Base-by-base conservation (phyloP, 1,284 basidiomycete genomes). In the Papiliotrema flavescens region DNA sequence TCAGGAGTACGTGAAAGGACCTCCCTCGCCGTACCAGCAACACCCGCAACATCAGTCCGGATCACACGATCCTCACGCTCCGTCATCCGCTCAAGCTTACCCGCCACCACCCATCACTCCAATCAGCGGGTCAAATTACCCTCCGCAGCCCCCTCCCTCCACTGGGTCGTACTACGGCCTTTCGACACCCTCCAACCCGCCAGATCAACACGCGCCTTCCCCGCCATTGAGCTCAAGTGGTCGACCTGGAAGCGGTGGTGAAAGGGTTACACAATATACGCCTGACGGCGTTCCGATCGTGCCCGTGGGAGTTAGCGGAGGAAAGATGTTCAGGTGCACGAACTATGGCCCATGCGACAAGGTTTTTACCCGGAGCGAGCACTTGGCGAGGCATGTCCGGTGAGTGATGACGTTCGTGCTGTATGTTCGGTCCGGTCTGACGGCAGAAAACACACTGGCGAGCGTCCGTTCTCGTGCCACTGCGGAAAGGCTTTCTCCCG, bases 311-410 rank as follows among this genome's bases (percentile, higher is more conserved):
- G 67, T 76, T 45, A 70, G 67, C 42, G 75, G 74, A 17, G 75
- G 75, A n/a, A 96, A 95, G 79, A 89, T 93, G 56, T 97, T 96
- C 75, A 89, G 93, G 67, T 98, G 94, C 79, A 83, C 86, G 56
- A 93, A 93, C 9, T 97, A 90, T 73, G 93, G 91, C 61, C 90
- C 94, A 53, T 97, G 94, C 78, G 83, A 88, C 61, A 97, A 97
- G 90, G 90, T 93, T 55, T 97, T 98, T 75, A 90, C 88, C 53
- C 81, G 94, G 73, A 90, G 88, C 74, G 94, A 97, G 76, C 94
- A 97, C 78, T 80, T 98, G 4, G 93, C 94, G 56, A 83, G 94
- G 65, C 94, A 98, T 80, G 90, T 97, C 69, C 82, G 92, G 90
- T 91, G 57, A 66, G 79, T 77, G 8, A 28, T 32, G 48, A 48